Evolutionary conservation across 1,139 yeast species (phyloP), one percentile per base, ranked within the genome.

Genomic region (Protomyces macrosporus): DNA sequence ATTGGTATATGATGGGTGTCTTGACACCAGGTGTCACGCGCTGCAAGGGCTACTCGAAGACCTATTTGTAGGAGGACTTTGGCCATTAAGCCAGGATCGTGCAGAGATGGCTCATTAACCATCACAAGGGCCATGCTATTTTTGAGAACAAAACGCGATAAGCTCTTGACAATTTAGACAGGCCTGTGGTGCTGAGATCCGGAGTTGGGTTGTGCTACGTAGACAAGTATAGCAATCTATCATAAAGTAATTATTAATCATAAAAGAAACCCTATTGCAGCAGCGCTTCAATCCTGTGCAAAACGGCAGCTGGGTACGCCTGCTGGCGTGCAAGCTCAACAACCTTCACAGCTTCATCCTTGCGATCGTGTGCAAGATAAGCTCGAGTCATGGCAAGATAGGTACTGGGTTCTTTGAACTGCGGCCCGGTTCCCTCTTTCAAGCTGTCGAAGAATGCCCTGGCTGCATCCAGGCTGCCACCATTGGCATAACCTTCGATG

Each of bases 401-500:
- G 0, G 77, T 71, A 4, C 76, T 73, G 1, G 78, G 77, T 68
- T 75, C 79, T 35, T 55, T 60, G 39, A 58, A 59, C 45, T 55
- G 34, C 14, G 34, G 56, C 3, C 75, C 74, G 51, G 69, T 66
- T 33, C 69, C 69, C 32, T 67, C 63, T 12, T 68, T 55, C 39
- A 71, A 68, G 51, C 70, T 68, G 56, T 75, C 74, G 66, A 76
- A 77, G 58, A 75, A 66, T 9, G 71, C 73, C 7, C 74, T 70
- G 3, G 76, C 70, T 62, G 71, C 73, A 16, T 69, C 69, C 34
- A 75, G 55, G 65, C 73, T 71, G 12, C 62, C 63, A n/a, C 68
- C 69, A 0, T 71, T 67, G 4, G 77, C 76, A 77, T 78, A 77
- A 33, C 78, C 79, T 40, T 76, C 67, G 42, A 76, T 75, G 12